phyloP scores from a whole-genome alignment of 495 filamentous ascomycete genomes.

The Platismatia glauca region DNA sequence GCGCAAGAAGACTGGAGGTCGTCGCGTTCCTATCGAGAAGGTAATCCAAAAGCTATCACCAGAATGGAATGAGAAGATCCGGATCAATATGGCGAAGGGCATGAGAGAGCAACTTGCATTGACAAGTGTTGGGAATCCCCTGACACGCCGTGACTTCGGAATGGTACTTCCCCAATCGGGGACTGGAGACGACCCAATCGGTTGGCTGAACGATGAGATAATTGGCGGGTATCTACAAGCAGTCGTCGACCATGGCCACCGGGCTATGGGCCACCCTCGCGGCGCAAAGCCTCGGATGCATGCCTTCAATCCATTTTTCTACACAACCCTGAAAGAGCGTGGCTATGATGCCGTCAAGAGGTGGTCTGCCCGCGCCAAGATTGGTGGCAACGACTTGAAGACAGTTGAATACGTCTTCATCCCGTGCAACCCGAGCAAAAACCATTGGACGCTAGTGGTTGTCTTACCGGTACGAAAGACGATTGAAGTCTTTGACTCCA shows the following conservation, averaged over 20 bases:
- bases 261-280: conserved; percentile 38
- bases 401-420: conserved; percentile 53
- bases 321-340: conserved; percentile 45
- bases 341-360: conserved; percentile 40
- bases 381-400: conserved; percentile 44
- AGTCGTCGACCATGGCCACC: conserved; percentile 52
- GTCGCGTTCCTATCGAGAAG: conserved; percentile 22
- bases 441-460: conserved; percentile 58
- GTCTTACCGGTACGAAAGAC: conserved; percentile 54
- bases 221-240: conserved; percentile 59
- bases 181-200: conserved; percentile 25
- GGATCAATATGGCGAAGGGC: conserved; percentile 18
- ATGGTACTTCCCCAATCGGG: conserved; percentile 35
- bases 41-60: conserved; percentile 37
- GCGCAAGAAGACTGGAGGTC: conserved; percentile 16
- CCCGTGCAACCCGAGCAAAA: conserved; percentile 43
- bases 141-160: conserved; percentile 54
- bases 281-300: conserved; percentile 52
- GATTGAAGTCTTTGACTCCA: conserved; percentile 69
- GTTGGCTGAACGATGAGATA: conserved; percentile 79
- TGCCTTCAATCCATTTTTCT: conserved; percentile 68
- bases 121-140: conserved; percentile 44
- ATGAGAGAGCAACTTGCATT: conserved; percentile 30
- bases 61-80: conserved; percentile 38
- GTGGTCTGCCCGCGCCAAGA: conserved; percentile 49